Conservation (phyloP, 192 early-diverging fungal species). For the Nowakowskiella sp. region DNA sequence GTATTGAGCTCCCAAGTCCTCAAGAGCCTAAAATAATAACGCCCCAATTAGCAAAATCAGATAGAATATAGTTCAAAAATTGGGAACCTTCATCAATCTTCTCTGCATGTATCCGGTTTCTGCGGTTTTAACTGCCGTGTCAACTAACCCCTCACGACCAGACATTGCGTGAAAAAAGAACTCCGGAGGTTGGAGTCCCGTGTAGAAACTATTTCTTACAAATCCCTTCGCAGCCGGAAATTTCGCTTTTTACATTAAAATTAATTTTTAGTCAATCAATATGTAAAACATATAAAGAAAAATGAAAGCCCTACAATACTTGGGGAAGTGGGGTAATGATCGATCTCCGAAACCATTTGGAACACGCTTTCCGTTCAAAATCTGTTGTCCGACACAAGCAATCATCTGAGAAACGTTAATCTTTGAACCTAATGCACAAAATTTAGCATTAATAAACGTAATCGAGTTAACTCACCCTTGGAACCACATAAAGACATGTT, state of each 20-base stretch:
- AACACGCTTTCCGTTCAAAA: slow-evolving; percentile 93
- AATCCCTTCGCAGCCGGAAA: slow-evolving; percentile 94
- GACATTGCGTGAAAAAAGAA: slow-evolving; percentile 99
- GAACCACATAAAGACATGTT: slow-evolving; percentile 99
- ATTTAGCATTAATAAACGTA: slow-evolving; percentile 2
- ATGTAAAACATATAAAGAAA: slow-evolving; percentile 8
- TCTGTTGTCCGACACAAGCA: slow-evolving; percentile 99
- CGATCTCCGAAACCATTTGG: slow-evolving; percentile 96
- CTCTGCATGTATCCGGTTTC: slow-evolving; percentile 99
- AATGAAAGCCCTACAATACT: slow-evolving; percentile 50
- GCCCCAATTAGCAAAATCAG: neutral
- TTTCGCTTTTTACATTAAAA: slow-evolving; percentile 58
- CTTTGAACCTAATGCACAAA: slow-evolving; percentile 61
- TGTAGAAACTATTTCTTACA: slow-evolving; percentile 93
- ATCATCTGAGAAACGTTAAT: slow-evolving; percentile 99
- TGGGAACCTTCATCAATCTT: slow-evolving; percentile 77
- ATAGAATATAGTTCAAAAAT: neutral
- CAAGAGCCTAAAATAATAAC: slow-evolving; percentile 58
- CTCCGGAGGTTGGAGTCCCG: slow-evolving; percentile 90
- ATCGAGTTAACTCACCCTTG: slow-evolving; percentile 57
- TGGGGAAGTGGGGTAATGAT: slow-evolving; percentile 92
- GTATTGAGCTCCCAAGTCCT: slow-evolving; percentile 92
- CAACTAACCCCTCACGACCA: slow-evolving; percentile 98
- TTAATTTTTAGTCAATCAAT: slow-evolving; percentile 2
- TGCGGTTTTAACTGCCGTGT: slow-evolving; percentile 99